Percentiles rank a stretch among this genome's conserved stretches.
Evolutionary conservation across 208 protist species (phyloP).

Genomic region (Trypanosomatidae sp.): DNA sequence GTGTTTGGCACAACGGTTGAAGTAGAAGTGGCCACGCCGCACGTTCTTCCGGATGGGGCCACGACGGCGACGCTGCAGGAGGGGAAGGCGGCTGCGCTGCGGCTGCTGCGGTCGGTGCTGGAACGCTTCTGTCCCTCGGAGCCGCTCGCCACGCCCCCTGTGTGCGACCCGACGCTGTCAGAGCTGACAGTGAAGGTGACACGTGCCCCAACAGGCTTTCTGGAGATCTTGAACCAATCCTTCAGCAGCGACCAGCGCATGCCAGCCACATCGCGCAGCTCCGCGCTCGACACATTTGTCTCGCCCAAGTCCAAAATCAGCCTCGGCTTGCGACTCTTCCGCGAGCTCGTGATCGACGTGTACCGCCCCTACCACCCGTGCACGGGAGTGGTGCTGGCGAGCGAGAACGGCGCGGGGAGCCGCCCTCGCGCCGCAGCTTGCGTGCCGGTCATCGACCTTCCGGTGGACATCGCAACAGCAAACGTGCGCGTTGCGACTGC

Average conservation of each 20-base stretch:
- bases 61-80: not conserved
- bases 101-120: conserved; percentile 37
- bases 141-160: conserved; percentile 22
- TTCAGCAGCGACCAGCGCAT: conserved; percentile 61
- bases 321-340: conserved; percentile 54
- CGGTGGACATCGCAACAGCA: conserved; percentile 37
- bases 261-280: conserved; percentile 42
- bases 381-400: conserved; percentile 35
- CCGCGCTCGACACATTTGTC: conserved; percentile 50
- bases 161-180: conserved; percentile 20
- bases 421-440: conserved; percentile 32
- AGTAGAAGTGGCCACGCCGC: conserved; percentile 38
- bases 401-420: conserved; percentile 32
- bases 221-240: conserved; percentile 55
- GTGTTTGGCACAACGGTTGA: conserved; percentile 42
- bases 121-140: conserved; percentile 23
- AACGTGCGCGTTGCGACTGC: conserved; percentile 35
- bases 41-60: too few species aligned
- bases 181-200: conserved; percentile 33
- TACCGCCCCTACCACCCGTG: conserved; percentile 49
- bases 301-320: conserved; percentile 66
- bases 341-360: conserved; percentile 60
- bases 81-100: conserved; percentile 24
- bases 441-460: conserved; percentile 51
- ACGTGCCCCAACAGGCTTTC: conserved; percentile 38